A percentile compares a stretch with the other conserved stretches of the same genome.
Conservation (phyloP, 495 filamentous ascomycete species). For the Penicillium cinerascens region DNA sequence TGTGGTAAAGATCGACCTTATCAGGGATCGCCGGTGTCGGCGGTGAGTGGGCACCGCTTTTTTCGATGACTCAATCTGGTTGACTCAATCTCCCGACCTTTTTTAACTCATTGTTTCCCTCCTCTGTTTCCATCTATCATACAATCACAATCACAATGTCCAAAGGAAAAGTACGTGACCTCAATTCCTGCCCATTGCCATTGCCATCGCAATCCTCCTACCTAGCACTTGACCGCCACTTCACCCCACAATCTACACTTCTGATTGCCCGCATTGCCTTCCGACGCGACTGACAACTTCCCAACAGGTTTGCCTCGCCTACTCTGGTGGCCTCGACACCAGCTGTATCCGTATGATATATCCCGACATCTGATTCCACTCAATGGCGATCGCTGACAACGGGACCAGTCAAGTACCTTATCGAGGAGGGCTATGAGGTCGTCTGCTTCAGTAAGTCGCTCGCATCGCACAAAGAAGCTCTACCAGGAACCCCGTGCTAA, state of each 20-base stretch:
- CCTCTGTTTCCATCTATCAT: slow-evolving; percentile 4
- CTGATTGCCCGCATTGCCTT: slow-evolving; percentile 3
- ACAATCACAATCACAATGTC: slow-evolving; percentile 18
- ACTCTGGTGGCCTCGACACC: slow-evolving; percentile 61
- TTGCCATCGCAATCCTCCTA: background rate
- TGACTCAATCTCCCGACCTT: slow-evolving; percentile 32
- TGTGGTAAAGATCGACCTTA: slow-evolving; percentile 13
- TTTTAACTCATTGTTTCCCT: slow-evolving; percentile 10
- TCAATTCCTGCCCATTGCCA: slow-evolving; percentile 1
- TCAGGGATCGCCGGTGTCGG: slow-evolving; percentile 25
- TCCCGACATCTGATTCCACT: background rate
- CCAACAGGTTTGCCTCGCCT: slow-evolving; percentile 36
- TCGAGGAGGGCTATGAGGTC: slow-evolving; percentile 67
- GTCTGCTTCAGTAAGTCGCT: slow-evolving; percentile 55
- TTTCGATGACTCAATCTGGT: too few species aligned
- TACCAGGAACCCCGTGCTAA: slow-evolving; percentile 15
- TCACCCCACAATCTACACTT: slow-evolving; percentile 8
- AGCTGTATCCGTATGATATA: slow-evolving; percentile 49
- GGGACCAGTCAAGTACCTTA: slow-evolving; percentile 54
- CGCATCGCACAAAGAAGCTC: background rate
- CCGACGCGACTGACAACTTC: slow-evolving; percentile 12
- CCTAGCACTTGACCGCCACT: slow-evolving; percentile 21
- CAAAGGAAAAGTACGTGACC: slow-evolving; percentile 25
- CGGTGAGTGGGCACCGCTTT: slow-evolving; percentile 20
- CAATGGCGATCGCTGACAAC: slow-evolving; percentile 17